A percentile compares a stretch with the other conserved stretches of the same genome.
These are phyloP conservation scores for Luffa aegyptiaca DNA, from an alignment of 306 rosid genomes.

Conservation along the genomic window DNA sequence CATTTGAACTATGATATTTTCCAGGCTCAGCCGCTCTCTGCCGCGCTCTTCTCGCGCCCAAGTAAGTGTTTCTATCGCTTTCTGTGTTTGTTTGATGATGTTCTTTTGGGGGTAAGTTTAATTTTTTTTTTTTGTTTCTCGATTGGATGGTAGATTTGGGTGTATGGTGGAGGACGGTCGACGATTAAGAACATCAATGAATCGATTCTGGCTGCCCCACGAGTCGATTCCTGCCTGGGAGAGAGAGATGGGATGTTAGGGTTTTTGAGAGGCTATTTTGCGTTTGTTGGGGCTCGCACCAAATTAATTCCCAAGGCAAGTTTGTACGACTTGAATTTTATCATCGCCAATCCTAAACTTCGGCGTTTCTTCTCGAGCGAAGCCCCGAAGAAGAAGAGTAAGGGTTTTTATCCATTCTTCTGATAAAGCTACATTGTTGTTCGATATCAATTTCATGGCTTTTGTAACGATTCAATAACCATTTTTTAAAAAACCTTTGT, in stretches of 20 bases:
- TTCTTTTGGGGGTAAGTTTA: background rate
- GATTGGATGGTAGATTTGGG: conserved; percentile 34
- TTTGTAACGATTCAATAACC: background rate
- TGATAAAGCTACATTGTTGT: background rate
- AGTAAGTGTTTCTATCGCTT: conserved; percentile 22
- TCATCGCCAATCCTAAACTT: conserved; percentile 50
- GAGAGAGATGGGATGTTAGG: conserved; percentile 45
- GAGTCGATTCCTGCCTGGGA: conserved; percentile 27
- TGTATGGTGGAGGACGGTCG: conserved; percentile 37
- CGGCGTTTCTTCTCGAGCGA: conserved; percentile 62
- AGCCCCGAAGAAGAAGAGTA: conserved; percentile 84
- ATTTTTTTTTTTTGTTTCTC: background rate
- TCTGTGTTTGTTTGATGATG: background rate
- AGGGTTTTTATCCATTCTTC: conserved; percentile 4
- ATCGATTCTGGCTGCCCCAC: conserved; percentile 19
- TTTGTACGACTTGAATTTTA: conserved; percentile 32
- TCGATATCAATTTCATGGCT: background rate
- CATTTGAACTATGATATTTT: conserved; percentile 36
- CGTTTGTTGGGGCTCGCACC: conserved; percentile 33
- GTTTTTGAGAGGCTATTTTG: conserved; percentile 41
- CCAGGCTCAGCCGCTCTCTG: conserved; percentile 54
- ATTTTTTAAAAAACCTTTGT: background rate
- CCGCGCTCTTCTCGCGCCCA: conserved; percentile 49
- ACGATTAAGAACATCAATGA: conserved; percentile 22
- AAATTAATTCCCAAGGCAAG: conserved; percentile 19